A percentile compares a stretch with the other conserved stretches of the same genome.
Conservation (phyloP, 345 rosid genomes). For the Euphorbia peplus region DNA sequence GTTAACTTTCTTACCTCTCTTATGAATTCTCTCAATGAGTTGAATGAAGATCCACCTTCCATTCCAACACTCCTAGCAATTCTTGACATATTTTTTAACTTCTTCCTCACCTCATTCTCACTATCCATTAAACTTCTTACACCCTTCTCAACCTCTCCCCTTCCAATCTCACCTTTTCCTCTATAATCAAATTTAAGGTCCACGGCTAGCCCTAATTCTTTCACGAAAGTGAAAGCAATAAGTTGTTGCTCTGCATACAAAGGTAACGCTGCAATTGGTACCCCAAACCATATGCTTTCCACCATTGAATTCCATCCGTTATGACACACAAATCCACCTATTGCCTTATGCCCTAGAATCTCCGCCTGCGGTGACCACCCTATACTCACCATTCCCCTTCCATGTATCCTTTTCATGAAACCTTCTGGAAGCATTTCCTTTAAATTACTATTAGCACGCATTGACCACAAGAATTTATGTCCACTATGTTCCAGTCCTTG, state of each 20-base stretch:
- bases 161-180: neutral
- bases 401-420: constrained; percentile 16
- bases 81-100: constrained; percentile 1
- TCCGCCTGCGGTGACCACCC: constrained; percentile 24
- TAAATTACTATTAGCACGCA: neutral
- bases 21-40: neutral
- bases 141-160: no score
- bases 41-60: constrained; percentile 13
- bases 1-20: neutral
- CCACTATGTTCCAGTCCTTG: constrained; percentile 20
- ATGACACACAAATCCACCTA: constrained; percentile 26
- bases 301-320: constrained; percentile 28
- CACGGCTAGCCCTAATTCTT: constrained; percentile 20
- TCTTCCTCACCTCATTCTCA: constrained; percentile 9
- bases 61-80: neutral
- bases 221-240: constrained; percentile 23
- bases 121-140: constrained; percentile 6
- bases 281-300: constrained; percentile 25
- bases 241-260: constrained; percentile 28
- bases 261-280: constrained; percentile 17
- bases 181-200: constrained; percentile 25
- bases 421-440: constrained; percentile 20
- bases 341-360: constrained; percentile 21
- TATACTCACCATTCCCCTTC: constrained; percentile 18
- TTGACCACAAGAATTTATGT: constrained; percentile 23